Base-by-base conservation (phyloP, 805 yeast species). In the Cyberlindnera mrakii region DNA sequence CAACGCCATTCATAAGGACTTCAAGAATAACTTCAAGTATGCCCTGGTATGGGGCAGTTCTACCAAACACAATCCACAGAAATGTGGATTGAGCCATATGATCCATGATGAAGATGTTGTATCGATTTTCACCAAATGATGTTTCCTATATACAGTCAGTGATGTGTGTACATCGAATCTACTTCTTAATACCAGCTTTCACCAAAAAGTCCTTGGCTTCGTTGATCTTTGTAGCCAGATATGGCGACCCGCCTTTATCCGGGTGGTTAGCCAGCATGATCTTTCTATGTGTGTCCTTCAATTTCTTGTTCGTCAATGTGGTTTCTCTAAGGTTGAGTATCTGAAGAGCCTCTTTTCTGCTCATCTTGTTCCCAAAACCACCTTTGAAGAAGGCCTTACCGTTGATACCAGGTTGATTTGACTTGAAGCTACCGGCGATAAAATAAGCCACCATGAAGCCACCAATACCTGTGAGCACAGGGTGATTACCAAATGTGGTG, bases 1-100 rank as follows among this genome's bases (percentile, higher is more conserved):
- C 68, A 90, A 91, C 59, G 75, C 93, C 11, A 83, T 91, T 49
- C 98, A 91, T 62, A 77, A 95, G 53, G 96, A 90, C 56, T 85
- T 91, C 72, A 90, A 89, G 58, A 81, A 84, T 50, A 87, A 85
- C 57, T 91, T 93, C 72, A 87, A 89, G 62, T 89, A 90, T 61
- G 98, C 98, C 0, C 66, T 89, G 57, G 96, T 91, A 6, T 91
- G 98, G 97, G 99, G 99, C 0, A 80, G 90, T 1, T 82, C 95
- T 37, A 85, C 97, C 6, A 93, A 93, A 62, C 96, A 88, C 60
- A 86, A 91, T 30, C 98, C 98, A 4, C 99, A 91, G 59, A 91
- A 91, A 60, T 91, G 98, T 71, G 98, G 99, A 0, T 69, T 91
- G 44, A 76, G 60, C 49, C 99, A 91, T 61, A 68, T 70, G 31